These are phyloP conservation scores for Schwanniomyces occidentalis DNA, from an alignment of 805 yeast species.

Conservation along the genomic window DNA sequence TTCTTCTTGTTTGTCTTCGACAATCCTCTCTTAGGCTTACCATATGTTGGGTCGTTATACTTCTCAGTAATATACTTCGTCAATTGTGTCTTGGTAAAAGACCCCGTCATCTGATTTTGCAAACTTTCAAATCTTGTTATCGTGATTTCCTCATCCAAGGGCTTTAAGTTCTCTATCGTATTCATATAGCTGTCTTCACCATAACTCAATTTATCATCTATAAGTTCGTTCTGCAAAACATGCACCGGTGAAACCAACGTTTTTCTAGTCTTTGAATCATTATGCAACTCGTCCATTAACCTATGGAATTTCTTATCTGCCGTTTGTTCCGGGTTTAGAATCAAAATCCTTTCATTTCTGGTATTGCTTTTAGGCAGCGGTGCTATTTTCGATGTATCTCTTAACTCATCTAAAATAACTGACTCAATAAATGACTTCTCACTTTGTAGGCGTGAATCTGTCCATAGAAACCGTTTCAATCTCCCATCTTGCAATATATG, in stretches of 20 bases:
- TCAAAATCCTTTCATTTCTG: conserved; percentile 11
- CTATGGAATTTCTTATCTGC: conserved; percentile 15
- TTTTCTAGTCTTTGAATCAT: conserved; percentile 2
- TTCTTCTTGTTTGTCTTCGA: conserved; percentile 13
- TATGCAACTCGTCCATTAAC: conserved; percentile 12
- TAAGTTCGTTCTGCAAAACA: conserved; percentile 1
- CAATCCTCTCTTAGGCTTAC: conserved; percentile 2
- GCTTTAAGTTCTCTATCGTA: conserved; percentile 12
- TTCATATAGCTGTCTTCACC: conserved; percentile 1
- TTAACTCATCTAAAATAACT: conserved; percentile 8
- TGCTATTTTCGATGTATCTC: conserved; percentile 7
- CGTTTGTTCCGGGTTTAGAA: conserved; percentile 18
- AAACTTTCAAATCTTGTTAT: conserved; percentile 9
- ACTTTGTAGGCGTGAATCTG: too few relatives aligned
- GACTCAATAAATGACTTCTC: conserved; percentile 4
- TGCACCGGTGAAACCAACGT: not conserved
- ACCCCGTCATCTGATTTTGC: conserved; percentile 4
- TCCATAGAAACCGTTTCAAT: too few relatives aligned
- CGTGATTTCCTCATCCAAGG: conserved; percentile 8
- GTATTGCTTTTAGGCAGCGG: not conserved
- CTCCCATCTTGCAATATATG: too few relatives aligned
- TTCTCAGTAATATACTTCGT: conserved; percentile 8
- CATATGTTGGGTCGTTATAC: conserved; percentile 1
- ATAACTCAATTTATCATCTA: conserved; percentile 4
- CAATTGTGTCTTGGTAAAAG: conserved; percentile 17